Base-by-base conservation (phyloP, 2,329 filamentous ascomycete genomes). In the Penicillium decumbens region DNA sequence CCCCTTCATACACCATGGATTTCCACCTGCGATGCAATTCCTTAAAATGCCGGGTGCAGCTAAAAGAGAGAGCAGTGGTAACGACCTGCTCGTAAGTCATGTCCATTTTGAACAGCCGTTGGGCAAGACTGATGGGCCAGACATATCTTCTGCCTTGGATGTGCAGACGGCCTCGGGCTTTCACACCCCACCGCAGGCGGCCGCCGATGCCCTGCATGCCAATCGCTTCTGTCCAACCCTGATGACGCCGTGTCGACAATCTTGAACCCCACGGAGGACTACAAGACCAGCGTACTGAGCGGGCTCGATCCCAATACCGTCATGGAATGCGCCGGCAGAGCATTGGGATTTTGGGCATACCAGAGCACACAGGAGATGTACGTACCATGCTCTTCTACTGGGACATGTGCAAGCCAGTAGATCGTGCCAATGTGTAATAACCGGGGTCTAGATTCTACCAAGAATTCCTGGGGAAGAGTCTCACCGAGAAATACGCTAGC, bases 361-460 rank as follows among this genome's bases (percentile, higher is more conserved):
- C 90, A 95, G 65, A 83, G 84, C 18, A 84, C 83, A 2, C 88
- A 93, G 61, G 88, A 95, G 69, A 87, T 95, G 87, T 89, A 62
- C 56, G 77, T 37, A 12, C 8, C 18, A 4, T 10, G 1, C 4
- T 12, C 6, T 10, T 37, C 18, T 37, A 4, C 4, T 7, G 33
- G 3, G 33, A 12, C 8, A 3, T 12, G 18, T 12, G 18, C 7
- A 6, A 18, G 7, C 15, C 23, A 7, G 6, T 6, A 6, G 3
- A 9, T 9, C 27, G n/a, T 18, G 15, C 4, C 15, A 10, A 6
- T 6, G 27, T 9, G 15, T 37, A 9, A 18, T 37, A 4, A 37
- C n/a, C 4, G 8, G 1, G 27, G 43, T 20, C 15, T 51, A 88
- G 85, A 50, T 79, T 85, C 45, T 95, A 91, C 61, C 88, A 95